Percentiles rank a stretch among this genome's conserved stretches.
Evolutionary conservation across 2,329 filamentous ascomycete genomes (phyloP).

Genomic region (Sporothrix humicola): DNA sequence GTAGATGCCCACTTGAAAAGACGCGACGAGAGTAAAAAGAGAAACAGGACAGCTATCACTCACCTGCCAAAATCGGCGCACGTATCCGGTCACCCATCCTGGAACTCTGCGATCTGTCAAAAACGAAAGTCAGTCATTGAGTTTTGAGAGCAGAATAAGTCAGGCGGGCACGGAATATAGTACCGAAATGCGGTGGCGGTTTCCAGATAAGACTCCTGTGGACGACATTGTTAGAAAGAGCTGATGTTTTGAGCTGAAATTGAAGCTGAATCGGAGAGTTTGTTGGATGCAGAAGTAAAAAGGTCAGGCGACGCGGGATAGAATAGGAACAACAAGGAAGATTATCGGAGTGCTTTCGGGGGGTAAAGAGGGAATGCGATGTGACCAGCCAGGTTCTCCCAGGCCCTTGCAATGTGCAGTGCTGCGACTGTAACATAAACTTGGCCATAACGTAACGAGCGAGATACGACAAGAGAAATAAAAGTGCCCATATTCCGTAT

Average conservation of each 20-base stretch:
- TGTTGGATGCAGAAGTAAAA: not conserved
- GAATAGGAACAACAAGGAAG: constrained; percentile 19
- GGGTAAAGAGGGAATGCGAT: not conserved
- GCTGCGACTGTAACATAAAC: constrained; percentile 2
- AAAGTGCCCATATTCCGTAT: no score
- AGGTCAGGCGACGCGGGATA: constrained; percentile 22
- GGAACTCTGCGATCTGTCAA: constrained; percentile 77
- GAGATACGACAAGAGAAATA: not conserved
- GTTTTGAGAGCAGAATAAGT: no score
- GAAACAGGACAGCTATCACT: constrained; percentile 43
- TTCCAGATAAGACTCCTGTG: constrained; percentile 95
- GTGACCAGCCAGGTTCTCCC: not conserved
- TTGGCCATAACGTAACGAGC: not conserved
- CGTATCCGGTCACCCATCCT: constrained; percentile 91
- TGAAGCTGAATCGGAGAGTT: not conserved
- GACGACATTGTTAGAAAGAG: not conserved
- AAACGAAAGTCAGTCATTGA: no score
- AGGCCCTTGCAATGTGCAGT: not conserved
- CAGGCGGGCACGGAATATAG: no score
- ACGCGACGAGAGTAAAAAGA: not conserved
- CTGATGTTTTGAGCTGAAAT: no score
- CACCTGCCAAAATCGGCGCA: constrained; percentile 98
- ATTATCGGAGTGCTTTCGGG: constrained; percentile 12
- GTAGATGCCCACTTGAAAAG: not conserved
- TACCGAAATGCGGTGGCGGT: constrained; percentile 94